Evolutionary conservation across 805 yeast species (phyloP), one percentile per base, ranked within the genome.

Genomic region (Teunomyces funiuensis): DNA sequence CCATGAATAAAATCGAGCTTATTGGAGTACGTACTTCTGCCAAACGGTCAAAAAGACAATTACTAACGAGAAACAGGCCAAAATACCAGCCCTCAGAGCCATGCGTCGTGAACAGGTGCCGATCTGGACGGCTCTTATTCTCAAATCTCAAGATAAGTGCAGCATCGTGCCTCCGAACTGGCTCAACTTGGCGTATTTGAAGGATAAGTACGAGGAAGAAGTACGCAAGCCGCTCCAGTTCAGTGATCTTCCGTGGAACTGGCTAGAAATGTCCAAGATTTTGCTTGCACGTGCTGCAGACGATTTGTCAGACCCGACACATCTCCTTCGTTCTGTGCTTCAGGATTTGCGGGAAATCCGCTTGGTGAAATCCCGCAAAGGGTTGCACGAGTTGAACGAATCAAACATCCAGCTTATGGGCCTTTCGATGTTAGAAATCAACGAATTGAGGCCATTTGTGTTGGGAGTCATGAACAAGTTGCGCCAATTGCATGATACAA

Each of bases 341-440:
- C 95, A 89, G 53, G 97, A 91, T 53, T 67, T 93, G 40, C 72
- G 93, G 29, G 98, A 93, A 63, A 72, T 89, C 5, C 70, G 99
- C 31, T 77, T 81, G 50, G 77, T 85, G 22, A 93, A 93, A 57
- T 82, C 89, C 2, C 73, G 93, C 39, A 80, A 81, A 42, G 98
- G 98, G 55, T 66, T 91, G 33, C 67, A 73, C 36, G 83, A 82
- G 47, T 66, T 91, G 46, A 91, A 91, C 64, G 95, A 86, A 47
- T 79, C 85, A 15, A 88, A 90, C 63, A 72, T 91, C 45, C 88
- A 82, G 55, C 69, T 91, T 60, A 91, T 89, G 51, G 88, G 93
- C 15, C 60, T 93, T 40, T 85, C 95, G 2, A 59, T 83, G 28
- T 59, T 89, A 74, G 99, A 91, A 60, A 83, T 93, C 47, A 90